phyloP scores from a whole-genome alignment of 2,329 filamentous ascomycete genomes.

The Ceratocystis destructans region DNA sequence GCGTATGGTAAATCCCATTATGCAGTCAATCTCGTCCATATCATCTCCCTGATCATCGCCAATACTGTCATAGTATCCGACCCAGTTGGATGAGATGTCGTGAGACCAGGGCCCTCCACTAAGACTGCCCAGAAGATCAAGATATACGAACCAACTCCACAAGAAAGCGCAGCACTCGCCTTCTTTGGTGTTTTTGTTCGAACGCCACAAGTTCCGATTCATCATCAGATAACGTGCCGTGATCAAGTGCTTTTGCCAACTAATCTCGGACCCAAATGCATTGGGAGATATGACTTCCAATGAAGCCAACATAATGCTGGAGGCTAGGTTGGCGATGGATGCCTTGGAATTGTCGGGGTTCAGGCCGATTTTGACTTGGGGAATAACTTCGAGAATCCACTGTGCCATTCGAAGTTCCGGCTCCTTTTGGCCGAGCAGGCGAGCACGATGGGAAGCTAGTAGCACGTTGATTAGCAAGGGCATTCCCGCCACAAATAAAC shows the following conservation, averaged over 20 bases:
- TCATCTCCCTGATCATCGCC: conserved; percentile 37
- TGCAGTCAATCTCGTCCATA: conserved; percentile 62
- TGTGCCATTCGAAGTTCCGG: conserved; percentile 63
- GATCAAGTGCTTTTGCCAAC: conserved; percentile 67
- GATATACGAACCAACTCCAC: conserved; percentile 69
- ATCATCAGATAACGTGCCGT: conserved; percentile 64
- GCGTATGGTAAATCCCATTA: conserved; percentile 41
- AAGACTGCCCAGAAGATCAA: conserved; percentile 65
- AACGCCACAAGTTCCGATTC: conserved; percentile 26
- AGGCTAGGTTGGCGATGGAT: conserved; percentile 48
- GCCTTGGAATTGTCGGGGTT: neutral
- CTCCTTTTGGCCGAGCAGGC: conserved; percentile 58
- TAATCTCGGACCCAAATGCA: conserved; percentile 64
- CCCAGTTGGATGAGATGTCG: conserved; percentile 34
- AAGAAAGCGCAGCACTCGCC: conserved; percentile 51
- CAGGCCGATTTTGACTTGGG: conserved; percentile 30
- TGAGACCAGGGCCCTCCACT: conserved; percentile 42
- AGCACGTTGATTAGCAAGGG: conserved; percentile 1
- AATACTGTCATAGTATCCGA: conserved; percentile 38
- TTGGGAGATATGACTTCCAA: conserved; percentile 72
- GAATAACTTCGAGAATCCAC: conserved; percentile 66
- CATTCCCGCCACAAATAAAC: neutral
- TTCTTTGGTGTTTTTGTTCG: conserved; percentile 25
- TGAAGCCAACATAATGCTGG: conserved; percentile 72
- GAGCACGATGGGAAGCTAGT: conserved; percentile 60